Percentiles rank a stretch among this genome's conserved stretches.
These are phyloP conservation scores for Pseudogymnoascus sp. DNA, from an alignment of 2,329 filamentous ascomycete genomes.

Conservation along the genomic window DNA sequence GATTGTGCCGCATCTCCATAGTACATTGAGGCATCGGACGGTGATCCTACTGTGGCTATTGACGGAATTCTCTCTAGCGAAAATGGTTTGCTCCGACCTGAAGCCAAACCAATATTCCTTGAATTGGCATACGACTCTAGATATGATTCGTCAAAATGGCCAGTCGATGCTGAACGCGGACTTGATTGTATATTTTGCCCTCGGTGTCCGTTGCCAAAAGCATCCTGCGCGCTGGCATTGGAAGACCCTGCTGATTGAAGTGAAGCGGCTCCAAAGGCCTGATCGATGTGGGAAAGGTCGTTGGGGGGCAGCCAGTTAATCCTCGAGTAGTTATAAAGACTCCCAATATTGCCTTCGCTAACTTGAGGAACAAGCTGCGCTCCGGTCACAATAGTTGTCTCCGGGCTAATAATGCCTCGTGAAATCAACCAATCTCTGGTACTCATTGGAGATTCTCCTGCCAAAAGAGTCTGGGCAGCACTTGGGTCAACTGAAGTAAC, in stretches of 20 bases:
- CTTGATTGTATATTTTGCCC: not conserved
- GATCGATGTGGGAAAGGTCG: not conserved
- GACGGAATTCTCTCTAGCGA: not conserved
- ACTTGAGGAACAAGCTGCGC: constrained; percentile 10
- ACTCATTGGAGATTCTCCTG: not conserved
- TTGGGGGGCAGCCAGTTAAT: constrained; percentile 9
- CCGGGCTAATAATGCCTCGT: constrained; percentile 2
- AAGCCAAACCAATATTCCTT: not conserved
- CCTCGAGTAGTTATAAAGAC: constrained; percentile 10
- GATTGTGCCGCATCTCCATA: constrained; percentile 2
- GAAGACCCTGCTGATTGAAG: not conserved
- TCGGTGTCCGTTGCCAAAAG: not conserved
- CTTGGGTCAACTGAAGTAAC: not conserved
- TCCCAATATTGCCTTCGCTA: constrained; percentile 10
- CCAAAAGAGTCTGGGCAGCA: not conserved
- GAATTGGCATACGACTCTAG: not conserved
- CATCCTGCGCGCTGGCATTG: not conserved
- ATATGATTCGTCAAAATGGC: not conserved
- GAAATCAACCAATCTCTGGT: not conserved
- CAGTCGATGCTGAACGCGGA: not conserved
- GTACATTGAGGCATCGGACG: constrained; percentile 5
- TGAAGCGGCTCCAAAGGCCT: not conserved
- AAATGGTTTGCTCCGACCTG: not conserved
- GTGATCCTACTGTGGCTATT: not conserved
- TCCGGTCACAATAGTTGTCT: constrained; percentile 1